Evolutionary conservation across 1,284 basidiomycete genomes (phyloP).

Genomic region (Cutaneotrichosporon arboriforme): DNA sequence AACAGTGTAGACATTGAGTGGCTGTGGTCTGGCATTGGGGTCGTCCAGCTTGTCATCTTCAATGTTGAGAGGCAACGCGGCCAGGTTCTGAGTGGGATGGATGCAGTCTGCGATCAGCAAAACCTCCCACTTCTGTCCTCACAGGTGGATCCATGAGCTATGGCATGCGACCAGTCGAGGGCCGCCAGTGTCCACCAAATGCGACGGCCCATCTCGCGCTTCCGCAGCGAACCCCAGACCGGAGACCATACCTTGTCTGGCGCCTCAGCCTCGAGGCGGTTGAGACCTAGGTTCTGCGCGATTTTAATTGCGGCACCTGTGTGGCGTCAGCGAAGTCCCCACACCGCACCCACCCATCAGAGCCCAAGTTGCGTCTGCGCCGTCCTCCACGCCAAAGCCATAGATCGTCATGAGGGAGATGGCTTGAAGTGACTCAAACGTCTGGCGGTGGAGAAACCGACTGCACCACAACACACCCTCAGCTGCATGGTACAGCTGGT

Average conservation of each 20-base stretch:
- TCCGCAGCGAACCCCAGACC: conserved; percentile 13
- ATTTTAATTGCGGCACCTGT: conserved; percentile 23
- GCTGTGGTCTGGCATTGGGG: conserved; percentile 4
- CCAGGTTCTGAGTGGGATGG: conserved; percentile 23
- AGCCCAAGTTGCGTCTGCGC: conserved; percentile 17
- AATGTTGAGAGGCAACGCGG: conserved; percentile 19
- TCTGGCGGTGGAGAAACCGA: conserved; percentile 16
- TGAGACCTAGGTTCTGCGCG: conserved; percentile 24
- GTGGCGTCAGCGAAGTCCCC: neutral
- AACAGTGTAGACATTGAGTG: conserved; percentile 13
- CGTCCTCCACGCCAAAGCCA: conserved; percentile 15
- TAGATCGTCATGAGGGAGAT: conserved; percentile 19
- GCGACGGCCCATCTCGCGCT: conserved; percentile 20
- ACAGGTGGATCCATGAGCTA: conserved; percentile 18
- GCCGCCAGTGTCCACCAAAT: conserved; percentile 26
- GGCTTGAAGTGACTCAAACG: conserved; percentile 19
- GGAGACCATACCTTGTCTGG: conserved; percentile 14
- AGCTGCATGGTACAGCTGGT: conserved; percentile 16
- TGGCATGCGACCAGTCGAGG: conserved; percentile 25
- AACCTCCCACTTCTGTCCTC: neutral
- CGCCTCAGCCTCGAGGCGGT: conserved; percentile 21
- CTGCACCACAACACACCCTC: conserved; percentile 20
- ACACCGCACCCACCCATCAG: conserved; percentile 2
- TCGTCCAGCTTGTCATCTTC: conserved; percentile 20
- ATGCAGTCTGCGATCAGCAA: conserved; percentile 15